Percentiles rank a stretch among this genome's conserved stretches.
Evolutionary conservation across 768 basidiomycete species (phyloP).

Genomic region (Tricholoma bakamatsutake): DNA sequence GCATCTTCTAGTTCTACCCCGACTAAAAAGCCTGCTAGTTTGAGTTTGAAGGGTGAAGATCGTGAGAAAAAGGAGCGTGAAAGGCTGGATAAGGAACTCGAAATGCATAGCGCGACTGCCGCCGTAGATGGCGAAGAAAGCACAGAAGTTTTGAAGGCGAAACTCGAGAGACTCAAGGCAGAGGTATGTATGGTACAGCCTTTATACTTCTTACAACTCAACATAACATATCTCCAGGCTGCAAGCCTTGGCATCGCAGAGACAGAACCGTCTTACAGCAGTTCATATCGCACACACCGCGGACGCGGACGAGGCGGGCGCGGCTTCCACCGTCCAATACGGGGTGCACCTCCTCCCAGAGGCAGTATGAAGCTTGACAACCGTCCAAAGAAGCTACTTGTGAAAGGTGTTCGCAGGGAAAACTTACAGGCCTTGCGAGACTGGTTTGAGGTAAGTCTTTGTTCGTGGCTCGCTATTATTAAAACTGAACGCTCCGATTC

Average conservation of each 20-base stretch:
- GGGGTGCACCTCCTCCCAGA: constrained; percentile 53
- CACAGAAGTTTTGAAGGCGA: constrained; percentile 68
- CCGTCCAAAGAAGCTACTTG: constrained; percentile 71
- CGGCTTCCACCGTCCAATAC: constrained; percentile 53
- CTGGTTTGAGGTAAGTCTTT: constrained; percentile 69
- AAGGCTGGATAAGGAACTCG: constrained; percentile 79
- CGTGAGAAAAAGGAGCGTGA: constrained; percentile 55
- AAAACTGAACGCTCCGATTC: neutral
- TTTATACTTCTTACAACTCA: neutral
- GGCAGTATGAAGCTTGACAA: constrained; percentile 88
- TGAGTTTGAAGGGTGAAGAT: constrained; percentile 27
- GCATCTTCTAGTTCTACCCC: constrained; percentile 20
- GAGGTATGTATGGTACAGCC: constrained; percentile 47
- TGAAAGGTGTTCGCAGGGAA: constrained; percentile 58
- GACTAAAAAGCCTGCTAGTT: constrained; percentile 12
- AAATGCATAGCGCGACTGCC: constrained; percentile 47
- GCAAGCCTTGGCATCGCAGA: constrained; percentile 69
- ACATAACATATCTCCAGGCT: constrained; percentile 38
- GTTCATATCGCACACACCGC: constrained; percentile 60
- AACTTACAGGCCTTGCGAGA: constrained; percentile 59
- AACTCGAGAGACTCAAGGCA: constrained; percentile 70
- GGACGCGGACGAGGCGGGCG: constrained; percentile 60
- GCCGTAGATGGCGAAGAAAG: constrained; percentile 36
- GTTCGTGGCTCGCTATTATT: neutral
- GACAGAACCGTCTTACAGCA: constrained; percentile 29